phyloP scores from a whole-genome alignment of 2,329 filamentous ascomycete genomes.

The Aspergillus ochraceoroseus region DNA sequence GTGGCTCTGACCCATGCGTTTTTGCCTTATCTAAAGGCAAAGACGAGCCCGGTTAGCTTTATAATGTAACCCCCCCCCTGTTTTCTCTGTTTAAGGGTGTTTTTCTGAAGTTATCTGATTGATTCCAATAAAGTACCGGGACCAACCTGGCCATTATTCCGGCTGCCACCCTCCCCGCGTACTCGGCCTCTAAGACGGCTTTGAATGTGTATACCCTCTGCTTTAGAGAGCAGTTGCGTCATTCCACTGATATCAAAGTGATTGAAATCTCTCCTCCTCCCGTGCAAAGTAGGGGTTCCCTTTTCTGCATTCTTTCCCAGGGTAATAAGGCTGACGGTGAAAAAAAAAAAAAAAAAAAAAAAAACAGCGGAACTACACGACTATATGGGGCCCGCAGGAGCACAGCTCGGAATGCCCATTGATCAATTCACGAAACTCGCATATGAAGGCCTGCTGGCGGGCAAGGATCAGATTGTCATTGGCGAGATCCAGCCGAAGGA shows the following conservation, averaged over 20 bases:
- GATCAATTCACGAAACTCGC: conserved; percentile 44
- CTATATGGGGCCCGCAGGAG: conserved; percentile 42
- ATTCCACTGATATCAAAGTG: conserved; percentile 35
- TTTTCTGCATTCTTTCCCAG: neutral
- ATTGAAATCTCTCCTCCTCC: conserved; percentile 48
- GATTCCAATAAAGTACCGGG: conserved; percentile 29
- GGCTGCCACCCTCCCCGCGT: conserved; percentile 46
- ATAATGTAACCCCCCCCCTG: neutral
- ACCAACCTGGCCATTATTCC: conserved; percentile 49
- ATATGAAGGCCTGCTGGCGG: conserved; percentile 42
- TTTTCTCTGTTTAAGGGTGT: neutral
- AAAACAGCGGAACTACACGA: conserved; percentile 50
- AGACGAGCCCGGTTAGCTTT: neutral
- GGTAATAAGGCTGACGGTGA: neutral
- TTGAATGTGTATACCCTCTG: conserved; percentile 48
- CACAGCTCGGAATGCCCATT: conserved; percentile 49
- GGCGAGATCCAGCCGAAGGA: conserved; percentile 29
- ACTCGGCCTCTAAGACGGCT: conserved; percentile 53
- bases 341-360: neutral
- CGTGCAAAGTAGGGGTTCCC: conserved; percentile 39
- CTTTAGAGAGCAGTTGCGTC: conserved; percentile 43
- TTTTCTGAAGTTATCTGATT: neutral
- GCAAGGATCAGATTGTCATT: conserved; percentile 44
- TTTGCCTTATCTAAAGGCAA: conserved; percentile 3
- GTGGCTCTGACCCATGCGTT: conserved; percentile 7